Evolutionary conservation across 2,329 filamentous ascomycete species (phyloP), one percentile per base, ranked within the genome.

Genomic region (Apiospora aurea): DNA sequence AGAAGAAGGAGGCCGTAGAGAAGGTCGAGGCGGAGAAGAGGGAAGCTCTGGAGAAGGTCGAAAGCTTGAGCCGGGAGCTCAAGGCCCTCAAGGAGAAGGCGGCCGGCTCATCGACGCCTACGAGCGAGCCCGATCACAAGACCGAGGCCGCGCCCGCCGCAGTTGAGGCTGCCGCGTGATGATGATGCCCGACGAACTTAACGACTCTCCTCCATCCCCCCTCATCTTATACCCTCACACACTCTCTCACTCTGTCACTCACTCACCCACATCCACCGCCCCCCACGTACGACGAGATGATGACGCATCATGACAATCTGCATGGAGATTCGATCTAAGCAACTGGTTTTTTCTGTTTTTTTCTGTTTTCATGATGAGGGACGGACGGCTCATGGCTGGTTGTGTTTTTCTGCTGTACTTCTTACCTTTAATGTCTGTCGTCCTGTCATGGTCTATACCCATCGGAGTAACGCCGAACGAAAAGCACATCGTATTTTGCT

Each of bases 41-140:
- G 38, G 61, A 67, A 29, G 61, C 61, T 1, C 61, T 67, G 11
- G 61, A 41, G 34, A 76, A 75, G 53, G 71, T 72, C n/a, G 74
- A 73, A 64, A 70, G 71, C 11, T 73, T 79, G 16, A 75, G 77
- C 71, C 73, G 74, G 21, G 73, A 79, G 69, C 41, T 73, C n/a
- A 71, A 72, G 70, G 46, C 68, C 66, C 68, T 74, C 44, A 73
- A 74, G 73, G 72, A 75, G 61, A 69, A 75, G 72, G 66, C 68
- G 21, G 69, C 71, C 18, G 68, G 68, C 26, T 44, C 69, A 14
- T 53, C 69, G 26, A 68, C 44, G 44, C 34, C 43, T 26, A 49
- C 47, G n/a, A 57, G 38, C 34, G 66, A 68, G 49, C 24, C 69
- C 44, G 26, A 68, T n/a, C 34, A 29, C 67, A 43, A 69, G 34